Evolutionary conservation across 139 green algal genomes (phyloP).

Genomic region (Coelastrella sp.): DNA sequence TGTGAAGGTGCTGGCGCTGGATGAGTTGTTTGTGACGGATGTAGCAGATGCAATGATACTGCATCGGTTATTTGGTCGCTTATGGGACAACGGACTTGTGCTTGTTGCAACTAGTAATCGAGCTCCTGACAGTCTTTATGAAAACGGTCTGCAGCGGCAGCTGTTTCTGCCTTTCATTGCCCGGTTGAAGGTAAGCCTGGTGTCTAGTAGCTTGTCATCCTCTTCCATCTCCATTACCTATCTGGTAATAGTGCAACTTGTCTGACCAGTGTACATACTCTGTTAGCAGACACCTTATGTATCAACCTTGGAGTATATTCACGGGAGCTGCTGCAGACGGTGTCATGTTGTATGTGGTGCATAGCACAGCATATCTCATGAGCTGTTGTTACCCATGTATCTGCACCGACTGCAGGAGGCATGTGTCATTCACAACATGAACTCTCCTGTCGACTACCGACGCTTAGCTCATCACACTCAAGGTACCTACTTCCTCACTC

Average conservation of each 20-base stretch:
- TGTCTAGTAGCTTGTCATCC: too few relatives aligned
- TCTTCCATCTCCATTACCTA: too few relatives aligned
- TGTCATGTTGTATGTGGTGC: too few relatives aligned
- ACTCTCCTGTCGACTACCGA: constrained; percentile 88
- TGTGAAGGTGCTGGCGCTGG: constrained; percentile 88
- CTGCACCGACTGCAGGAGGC: constrained; percentile 72
- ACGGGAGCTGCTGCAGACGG: too few relatives aligned
- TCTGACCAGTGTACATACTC: too few relatives aligned
- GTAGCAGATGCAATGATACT: constrained; percentile 97
- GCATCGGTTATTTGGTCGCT: constrained; percentile 84
- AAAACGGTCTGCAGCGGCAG: constrained; percentile 92
- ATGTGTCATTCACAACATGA: constrained; percentile 93
- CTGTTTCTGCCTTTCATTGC: constrained; percentile 98
- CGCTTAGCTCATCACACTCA: constrained; percentile 75
- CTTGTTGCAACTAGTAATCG: constrained; percentile 92
- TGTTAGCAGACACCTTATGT: too few relatives aligned
- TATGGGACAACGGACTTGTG: constrained; percentile 84
- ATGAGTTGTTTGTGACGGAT: constrained; percentile 98
- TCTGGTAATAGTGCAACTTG: too few relatives aligned
- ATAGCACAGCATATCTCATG: too few relatives aligned
- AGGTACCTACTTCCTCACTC: constrained; percentile 86
- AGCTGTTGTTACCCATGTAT: too few relatives aligned
- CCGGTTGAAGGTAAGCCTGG: constrained; percentile 75
- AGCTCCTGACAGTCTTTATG: constrained; percentile 90
- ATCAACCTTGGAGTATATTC: too few relatives aligned